Evolutionary conservation across 2,329 filamentous ascomycete genomes (phyloP).

Genomic region (Coleophoma cylindrospora): DNA sequence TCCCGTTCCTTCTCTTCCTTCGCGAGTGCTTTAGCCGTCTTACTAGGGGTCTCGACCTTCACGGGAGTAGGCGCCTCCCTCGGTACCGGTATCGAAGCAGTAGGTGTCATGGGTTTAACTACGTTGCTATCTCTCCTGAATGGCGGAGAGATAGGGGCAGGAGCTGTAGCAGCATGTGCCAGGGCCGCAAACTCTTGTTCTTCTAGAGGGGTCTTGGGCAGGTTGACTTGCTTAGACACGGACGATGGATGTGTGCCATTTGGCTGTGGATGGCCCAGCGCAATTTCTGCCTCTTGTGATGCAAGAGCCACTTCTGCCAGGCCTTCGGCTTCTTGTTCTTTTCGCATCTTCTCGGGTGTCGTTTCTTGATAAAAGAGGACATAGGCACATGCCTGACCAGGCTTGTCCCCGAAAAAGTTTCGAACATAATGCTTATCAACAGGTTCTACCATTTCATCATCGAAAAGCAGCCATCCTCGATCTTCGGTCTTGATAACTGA

Average conservation of each 20-base stretch:
- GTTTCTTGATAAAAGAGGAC: constrained; percentile 98
- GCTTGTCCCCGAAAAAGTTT: constrained; percentile 95
- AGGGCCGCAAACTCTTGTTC: constrained; percentile 52
- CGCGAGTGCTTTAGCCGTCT: constrained; percentile 28
- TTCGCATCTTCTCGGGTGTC: constrained; percentile 59
- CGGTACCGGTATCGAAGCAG: constrained; percentile 7
- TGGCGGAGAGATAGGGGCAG: constrained; percentile 26
- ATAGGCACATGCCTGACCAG: constrained; percentile 88
- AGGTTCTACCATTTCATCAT: constrained; percentile 97
- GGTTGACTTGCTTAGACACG: constrained; percentile 45
- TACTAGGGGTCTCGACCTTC: constrained; percentile 12
- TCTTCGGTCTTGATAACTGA: constrained; percentile 97
- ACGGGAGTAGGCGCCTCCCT: constrained; percentile 25
- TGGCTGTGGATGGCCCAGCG: constrained; percentile 40
- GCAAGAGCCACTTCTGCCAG: constrained; percentile 52
- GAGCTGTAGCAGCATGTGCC: constrained; percentile 63
- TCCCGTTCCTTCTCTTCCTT: constrained; percentile 61
- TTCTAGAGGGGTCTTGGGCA: constrained; percentile 41
- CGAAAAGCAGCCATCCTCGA: constrained; percentile 91
- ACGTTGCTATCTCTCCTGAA: constrained; percentile 4
- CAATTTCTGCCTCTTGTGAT: constrained; percentile 50
- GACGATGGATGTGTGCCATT: constrained; percentile 34
- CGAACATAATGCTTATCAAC: constrained; percentile 94
- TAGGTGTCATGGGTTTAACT: constrained; percentile 21
- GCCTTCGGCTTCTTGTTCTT: constrained; percentile 81